Evolutionary conservation across 1,139 yeast species (phyloP).

Genomic region (Hanseniaspora uvarum): DNA sequence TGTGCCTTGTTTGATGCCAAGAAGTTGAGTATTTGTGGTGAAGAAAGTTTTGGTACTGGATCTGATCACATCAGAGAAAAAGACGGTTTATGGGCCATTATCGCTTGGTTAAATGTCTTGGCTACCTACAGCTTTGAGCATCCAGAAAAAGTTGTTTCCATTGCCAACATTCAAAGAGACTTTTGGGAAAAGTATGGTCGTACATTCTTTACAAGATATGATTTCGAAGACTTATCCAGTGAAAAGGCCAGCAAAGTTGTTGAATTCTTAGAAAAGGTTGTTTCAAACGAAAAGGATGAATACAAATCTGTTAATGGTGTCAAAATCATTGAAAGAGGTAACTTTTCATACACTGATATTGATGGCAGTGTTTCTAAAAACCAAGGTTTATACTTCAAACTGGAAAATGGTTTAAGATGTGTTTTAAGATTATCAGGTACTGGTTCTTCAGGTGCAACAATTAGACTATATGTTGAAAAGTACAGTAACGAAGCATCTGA

Average conservation of each 20-base stretch:
- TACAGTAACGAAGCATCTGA: constrained; percentile 53
- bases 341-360: constrained; percentile 84
- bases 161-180: constrained; percentile 66
- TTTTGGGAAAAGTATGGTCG: constrained; percentile 94
- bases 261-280: constrained; percentile 43
- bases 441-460: constrained; percentile 96
- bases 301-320: constrained; percentile 27
- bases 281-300: constrained; percentile 34
- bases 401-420: constrained; percentile 72
- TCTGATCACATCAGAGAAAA: constrained; percentile 95
- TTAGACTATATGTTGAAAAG: constrained; percentile 82
- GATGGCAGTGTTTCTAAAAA: constrained; percentile 86
- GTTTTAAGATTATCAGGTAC: constrained; percentile 93
- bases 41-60: constrained; percentile 96
- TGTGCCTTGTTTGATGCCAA: constrained; percentile 89
- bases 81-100: constrained; percentile 95
- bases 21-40: constrained; percentile 93
- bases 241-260: constrained; percentile 70
- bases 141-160: constrained; percentile 53
- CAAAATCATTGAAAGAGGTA: constrained; percentile 55
- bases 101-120: constrained; percentile 92
- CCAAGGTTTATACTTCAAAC: constrained; percentile 83
- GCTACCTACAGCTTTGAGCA: constrained; percentile 61
- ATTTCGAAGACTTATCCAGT: constrained; percentile 70
- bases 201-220: constrained; percentile 95